A percentile compares a stretch with the other conserved stretches of the same genome.
phyloP scores from a whole-genome alignment of 768 basidiomycete genomes.

The Pulveroboletus sp. region DNA sequence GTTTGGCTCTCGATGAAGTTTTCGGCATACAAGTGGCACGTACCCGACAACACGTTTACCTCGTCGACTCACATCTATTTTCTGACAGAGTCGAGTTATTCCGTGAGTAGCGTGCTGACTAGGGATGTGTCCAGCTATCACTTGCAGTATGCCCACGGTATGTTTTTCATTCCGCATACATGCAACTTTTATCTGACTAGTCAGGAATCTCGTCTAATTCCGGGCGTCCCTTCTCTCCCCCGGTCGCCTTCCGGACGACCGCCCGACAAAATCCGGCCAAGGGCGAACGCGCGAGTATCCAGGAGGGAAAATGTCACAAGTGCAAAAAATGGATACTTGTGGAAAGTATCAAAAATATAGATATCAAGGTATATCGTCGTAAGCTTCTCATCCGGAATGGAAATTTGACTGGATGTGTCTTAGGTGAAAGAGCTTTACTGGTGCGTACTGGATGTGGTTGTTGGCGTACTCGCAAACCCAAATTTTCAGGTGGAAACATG shows the following conservation, averaged over 20 bases:
- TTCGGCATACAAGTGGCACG: constrained; percentile 79
- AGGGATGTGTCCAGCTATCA: constrained; percentile 56
- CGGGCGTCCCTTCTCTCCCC: constrained; percentile 75
- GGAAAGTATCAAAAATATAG: constrained; percentile 71
- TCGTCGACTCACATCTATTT: constrained; percentile 2
- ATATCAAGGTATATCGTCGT: constrained; percentile 53
- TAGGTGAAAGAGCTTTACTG: constrained; percentile 76
- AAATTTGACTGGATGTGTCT: not conserved
- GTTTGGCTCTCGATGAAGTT: constrained; percentile 79
- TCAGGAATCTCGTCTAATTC: constrained; percentile 66
- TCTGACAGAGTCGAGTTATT: constrained; percentile 17
- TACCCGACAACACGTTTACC: constrained; percentile 8
- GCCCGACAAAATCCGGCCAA: constrained; percentile 48
- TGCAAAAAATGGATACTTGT: constrained; percentile 71
- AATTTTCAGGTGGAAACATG: constrained; percentile 74
- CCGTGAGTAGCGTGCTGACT: constrained; percentile 1
- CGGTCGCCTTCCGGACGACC: constrained; percentile 54
- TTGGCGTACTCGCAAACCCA: constrained; percentile 5
- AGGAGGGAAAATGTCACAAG: constrained; percentile 77
- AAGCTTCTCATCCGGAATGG: not conserved
- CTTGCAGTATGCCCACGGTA: constrained; percentile 80
- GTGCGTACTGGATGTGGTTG: constrained; percentile 39
- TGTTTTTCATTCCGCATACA: constrained; percentile 3
- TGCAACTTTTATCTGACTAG: constrained; percentile 1
- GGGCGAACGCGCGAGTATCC: constrained; percentile 55